These are phyloP conservation scores for Brassica carinata DNA, from an alignment of 345 rosid species.

Conservation along the genomic window DNA sequence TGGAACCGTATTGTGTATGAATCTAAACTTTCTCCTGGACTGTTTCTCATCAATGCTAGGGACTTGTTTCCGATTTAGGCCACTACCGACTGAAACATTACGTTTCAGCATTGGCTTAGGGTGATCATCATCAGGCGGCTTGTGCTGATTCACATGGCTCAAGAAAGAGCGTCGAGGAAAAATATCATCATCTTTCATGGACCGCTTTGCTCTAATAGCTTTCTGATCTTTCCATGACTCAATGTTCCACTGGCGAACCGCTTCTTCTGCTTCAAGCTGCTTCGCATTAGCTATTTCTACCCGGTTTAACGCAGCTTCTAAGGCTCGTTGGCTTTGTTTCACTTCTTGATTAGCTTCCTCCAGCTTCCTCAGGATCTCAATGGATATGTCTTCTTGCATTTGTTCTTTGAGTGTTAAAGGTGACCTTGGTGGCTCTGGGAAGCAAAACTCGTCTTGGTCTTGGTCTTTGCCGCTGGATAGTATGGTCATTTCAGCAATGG, in stretches of 20 bases:
- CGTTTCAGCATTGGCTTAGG: conserved; percentile 51
- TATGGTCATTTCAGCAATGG: conserved; percentile 65
- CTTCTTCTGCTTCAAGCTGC: conserved; percentile 84
- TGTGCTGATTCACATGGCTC: conserved; percentile 38
- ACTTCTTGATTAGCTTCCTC: conserved; percentile 88
- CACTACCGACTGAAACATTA: conserved; percentile 77
- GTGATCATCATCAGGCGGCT: conserved; percentile 37
- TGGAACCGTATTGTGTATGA: conserved; percentile 76
- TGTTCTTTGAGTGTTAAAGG: conserved; percentile 46
- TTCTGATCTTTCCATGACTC: conserved; percentile 46
- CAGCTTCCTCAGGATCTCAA: conserved; percentile 55
- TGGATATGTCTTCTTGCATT: conserved; percentile 20
- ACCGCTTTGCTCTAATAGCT: conserved; percentile 27
- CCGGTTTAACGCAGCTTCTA: conserved; percentile 66
- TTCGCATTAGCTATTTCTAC: conserved; percentile 66
- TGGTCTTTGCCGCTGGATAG: conserved; percentile 35
- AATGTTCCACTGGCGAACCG: conserved; percentile 64
- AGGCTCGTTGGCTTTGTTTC: conserved; percentile 61
- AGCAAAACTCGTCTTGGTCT: conserved; percentile 39
- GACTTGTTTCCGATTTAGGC: conserved; percentile 67
- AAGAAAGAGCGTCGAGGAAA: conserved; percentile 46
- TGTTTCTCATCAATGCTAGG: conserved; percentile 52
- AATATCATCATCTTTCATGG: conserved; percentile 40
- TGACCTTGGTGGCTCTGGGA: conserved; percentile 62
- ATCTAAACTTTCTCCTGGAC: conserved; percentile 71